Percentiles rank a stretch among this genome's conserved stretches.
Evolutionary conservation across 768 basidiomycete genomes (phyloP).

Genomic region (Cystofilobasidium ferigula): DNA sequence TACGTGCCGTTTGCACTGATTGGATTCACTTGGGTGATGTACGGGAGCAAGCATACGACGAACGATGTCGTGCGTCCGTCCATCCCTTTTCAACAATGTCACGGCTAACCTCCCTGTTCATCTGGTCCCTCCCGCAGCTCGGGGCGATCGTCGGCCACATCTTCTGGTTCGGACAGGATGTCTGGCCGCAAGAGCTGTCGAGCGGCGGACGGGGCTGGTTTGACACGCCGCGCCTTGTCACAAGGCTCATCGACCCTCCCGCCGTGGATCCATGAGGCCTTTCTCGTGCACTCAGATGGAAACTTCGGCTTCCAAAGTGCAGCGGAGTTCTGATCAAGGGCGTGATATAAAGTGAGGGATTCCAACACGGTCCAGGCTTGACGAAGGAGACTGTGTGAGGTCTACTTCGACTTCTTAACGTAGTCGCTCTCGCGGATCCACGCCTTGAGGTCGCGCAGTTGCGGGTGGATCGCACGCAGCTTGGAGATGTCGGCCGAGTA

Average conservation of each 20-base stretch:
- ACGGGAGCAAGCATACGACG: slow-evolving; percentile 45
- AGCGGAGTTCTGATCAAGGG: too few relatives aligned
- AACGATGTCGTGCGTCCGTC: slow-evolving; percentile 71
- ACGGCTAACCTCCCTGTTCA: slow-evolving; percentile 19
- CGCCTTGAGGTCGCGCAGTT: background rate
- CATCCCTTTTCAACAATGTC: slow-evolving; percentile 36
- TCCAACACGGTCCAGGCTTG: too few relatives aligned
- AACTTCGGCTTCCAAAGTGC: too few relatives aligned
- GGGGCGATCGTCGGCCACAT: slow-evolving; percentile 20
- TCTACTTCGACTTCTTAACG: background rate
- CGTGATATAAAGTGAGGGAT: too few relatives aligned
- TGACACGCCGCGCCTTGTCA: slow-evolving; percentile 15
- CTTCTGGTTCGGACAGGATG: slow-evolving; percentile 21
- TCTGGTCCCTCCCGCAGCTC: background rate
- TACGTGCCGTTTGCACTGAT: slow-evolving; percentile 90
- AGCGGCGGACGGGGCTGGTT: slow-evolving; percentile 18
- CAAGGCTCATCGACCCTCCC: background rate
- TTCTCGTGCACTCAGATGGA: too few relatives aligned
- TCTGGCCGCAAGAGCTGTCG: slow-evolving; percentile 20
- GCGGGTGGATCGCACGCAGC: background rate
- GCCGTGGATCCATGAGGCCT: background rate
- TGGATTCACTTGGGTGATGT: slow-evolving; percentile 51
- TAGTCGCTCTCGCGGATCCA: slow-evolving; percentile 1
- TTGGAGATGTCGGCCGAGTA: background rate
- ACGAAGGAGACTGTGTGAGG: too few relatives aligned